Evolutionary conservation across 805 yeast genomes (phyloP), one percentile per base, ranked within the genome.

Genomic region (Metschnikowia noctiluminum): DNA sequence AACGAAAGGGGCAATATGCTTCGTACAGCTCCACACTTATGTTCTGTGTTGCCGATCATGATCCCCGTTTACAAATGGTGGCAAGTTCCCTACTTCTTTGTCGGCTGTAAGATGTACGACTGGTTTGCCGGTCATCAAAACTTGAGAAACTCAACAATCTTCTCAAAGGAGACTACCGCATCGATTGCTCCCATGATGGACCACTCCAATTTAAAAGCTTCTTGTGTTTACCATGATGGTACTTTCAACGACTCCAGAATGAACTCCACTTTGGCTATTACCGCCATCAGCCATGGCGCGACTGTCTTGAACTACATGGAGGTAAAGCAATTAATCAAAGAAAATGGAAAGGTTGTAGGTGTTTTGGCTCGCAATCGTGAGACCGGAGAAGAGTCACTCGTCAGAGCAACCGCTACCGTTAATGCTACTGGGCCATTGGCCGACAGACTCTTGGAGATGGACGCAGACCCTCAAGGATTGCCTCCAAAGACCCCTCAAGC

Each of bases 381-480:
- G 66, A 80, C 89, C 42, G 86, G 85, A 50, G 76, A 82, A 58
- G 76, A 74, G 53, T 80, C 77, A 60, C 68, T 71, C 35, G 81
- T 90, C 56, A 76, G 73, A 53, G 85, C 96, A 38, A 88, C 85
- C 54, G 77, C 84, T 39, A 84, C 89, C 30, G 85, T 91, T 40
- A 91, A 90, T 64, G 97, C 97, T 34, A 91, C 97, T 40, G 98
- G 98, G 47, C 97, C 98, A 45, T 87, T 84, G 69, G 82, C 92
- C 53, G 98, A 91, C 69, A 74, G 76, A 40, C 73, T 91, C 51
- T 79, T 95, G 63, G 89, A 89, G 62, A 87, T 91, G 92, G 97
- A 91, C 68, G 79, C 83, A 40, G 80, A 79, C 62, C 77, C 83
- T 31, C 68, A 74, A 52, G 91, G 91, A 28, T 62, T 79, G 58